Base-by-base conservation (phyloP, 2,329 filamentous ascomycete genomes). In the Beauveria asiatica region DNA sequence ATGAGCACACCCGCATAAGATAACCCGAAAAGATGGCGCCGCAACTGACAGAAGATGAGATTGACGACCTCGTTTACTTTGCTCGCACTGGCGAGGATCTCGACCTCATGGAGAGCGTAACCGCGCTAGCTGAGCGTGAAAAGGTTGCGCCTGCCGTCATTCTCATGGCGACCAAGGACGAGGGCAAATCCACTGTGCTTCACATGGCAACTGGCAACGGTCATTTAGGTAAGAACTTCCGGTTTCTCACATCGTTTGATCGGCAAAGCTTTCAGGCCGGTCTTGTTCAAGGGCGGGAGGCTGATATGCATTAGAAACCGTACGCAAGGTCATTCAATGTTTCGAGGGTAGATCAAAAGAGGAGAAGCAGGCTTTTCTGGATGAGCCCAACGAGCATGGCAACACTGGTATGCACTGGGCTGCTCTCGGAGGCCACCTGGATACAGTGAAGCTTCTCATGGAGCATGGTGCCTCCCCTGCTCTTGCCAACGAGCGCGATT, bases 371-470 rank as follows among this genome's bases (percentile, higher is more conserved):
- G 71, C 79, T 0, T 84, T 87, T 65, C 73, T 92, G 25, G 88
- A 91, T 67, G 77, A 81, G 2, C 79, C 83, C 63, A 99, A 99
- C 69, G 78, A 85, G 63, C 87, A 89, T 50, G 92, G 92, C 49
- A 97, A 97, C 76, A 97, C 93, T 1, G 84, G 91, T 0, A 78
- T 99, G 61, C 94, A 99, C 75, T 97, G 92, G 92, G 93, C 93
- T 0, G 89, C 91, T 0, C 77, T 97, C 59, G 94, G 95, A 59
- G 92, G 92, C 1, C 92, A 97, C 68, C 77, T 97, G 3, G 83
- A 87, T 6, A 83, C 86, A 3, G 90, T 96, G 7, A 89, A 92
- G 76, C 75, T 85, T 0, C 80, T 99, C 13, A 79, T 96, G 2
- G 84, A 86, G 49, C 79, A 84, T 3, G 92, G 91, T 2, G 92